Conservation (phyloP, 2,329 filamentous ascomycete species). For the Juglanconis oblonga region DNA sequence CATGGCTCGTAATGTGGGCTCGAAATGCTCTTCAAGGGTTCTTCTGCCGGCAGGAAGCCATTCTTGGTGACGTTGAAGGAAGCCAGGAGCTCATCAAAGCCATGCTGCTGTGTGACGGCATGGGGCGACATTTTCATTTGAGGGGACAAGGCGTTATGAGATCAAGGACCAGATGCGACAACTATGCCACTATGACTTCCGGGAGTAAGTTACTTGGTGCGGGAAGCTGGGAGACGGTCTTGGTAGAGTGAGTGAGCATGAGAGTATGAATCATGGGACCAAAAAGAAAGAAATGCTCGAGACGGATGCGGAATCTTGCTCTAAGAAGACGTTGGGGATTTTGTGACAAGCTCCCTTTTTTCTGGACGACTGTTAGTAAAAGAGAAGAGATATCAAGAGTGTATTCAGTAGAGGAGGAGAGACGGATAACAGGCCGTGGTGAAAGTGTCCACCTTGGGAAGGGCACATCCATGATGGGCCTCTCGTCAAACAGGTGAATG, state of each 20-base stretch:
- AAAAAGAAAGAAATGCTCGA: not conserved
- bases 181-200: not conserved
- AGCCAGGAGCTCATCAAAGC: slow-evolving; percentile 24
- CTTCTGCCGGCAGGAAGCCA: slow-evolving; percentile 73
- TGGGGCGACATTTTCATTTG: slow-evolving; percentile 39
- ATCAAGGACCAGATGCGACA: not conserved
- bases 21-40: slow-evolving; percentile 63
- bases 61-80: slow-evolving; percentile 46
- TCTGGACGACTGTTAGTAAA: not conserved
- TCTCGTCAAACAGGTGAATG: not conserved
- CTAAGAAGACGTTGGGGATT: not conserved
- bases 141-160: not conserved
- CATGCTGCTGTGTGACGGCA: slow-evolving; percentile 29
- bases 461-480: not conserved
- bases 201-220: not conserved
- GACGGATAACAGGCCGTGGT: not conserved
- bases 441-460: not conserved
- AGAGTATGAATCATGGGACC: not conserved
- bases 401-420: not conserved
- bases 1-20: slow-evolving; percentile 75
- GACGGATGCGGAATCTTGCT: not conserved
- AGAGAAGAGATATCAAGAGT: not conserved
- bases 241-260: not conserved
- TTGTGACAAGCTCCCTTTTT: not conserved
- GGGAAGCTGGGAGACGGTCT: not conserved